Conservation (phyloP, 495 filamentous ascomycete genomes). For the Lepraria neglecta region DNA sequence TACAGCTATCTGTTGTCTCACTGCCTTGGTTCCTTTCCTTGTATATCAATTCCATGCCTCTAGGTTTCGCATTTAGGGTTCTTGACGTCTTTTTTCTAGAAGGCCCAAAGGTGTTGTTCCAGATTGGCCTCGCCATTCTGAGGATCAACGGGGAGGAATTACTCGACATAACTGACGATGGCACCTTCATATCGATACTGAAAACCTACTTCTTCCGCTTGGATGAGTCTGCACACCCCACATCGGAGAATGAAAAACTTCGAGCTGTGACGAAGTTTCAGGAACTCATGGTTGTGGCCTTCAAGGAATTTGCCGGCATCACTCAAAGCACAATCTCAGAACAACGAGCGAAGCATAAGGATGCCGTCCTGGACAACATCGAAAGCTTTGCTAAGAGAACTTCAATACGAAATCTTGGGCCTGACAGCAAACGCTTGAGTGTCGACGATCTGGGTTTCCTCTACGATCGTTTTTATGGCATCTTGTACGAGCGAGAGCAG, state of each 20-base stretch:
- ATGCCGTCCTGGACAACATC: slow-evolving; percentile 84
- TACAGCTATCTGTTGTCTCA: slow-evolving; percentile 97
- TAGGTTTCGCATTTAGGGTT: slow-evolving; percentile 94
- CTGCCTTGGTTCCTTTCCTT: slow-evolving; percentile 96
- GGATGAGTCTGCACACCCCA: slow-evolving; percentile 92
- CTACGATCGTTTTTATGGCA: slow-evolving; percentile 88
- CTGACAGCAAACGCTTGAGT: slow-evolving; percentile 84
- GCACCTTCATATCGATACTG: slow-evolving; percentile 90
- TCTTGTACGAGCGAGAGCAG: slow-evolving; percentile 85
- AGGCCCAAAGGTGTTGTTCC: slow-evolving; percentile 94
- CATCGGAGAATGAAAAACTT: slow-evolving; percentile 86
- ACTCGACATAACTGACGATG: slow-evolving; percentile 91
- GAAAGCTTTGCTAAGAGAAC: slow-evolving; percentile 96
- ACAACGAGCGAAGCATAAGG: slow-evolving; percentile 84
- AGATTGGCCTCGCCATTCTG: slow-evolving; percentile 90
- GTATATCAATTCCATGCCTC: slow-evolving; percentile 98
- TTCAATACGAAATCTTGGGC: slow-evolving; percentile 89
- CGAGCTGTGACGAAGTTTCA: slow-evolving; percentile 92
- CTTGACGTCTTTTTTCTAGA: slow-evolving; percentile 97
- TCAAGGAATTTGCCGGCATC: slow-evolving; percentile 93
- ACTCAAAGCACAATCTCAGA: slow-evolving; percentile 88
- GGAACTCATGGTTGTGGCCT: slow-evolving; percentile 96
- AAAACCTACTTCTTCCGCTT: slow-evolving; percentile 91
- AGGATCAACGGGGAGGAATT: slow-evolving; percentile 97
- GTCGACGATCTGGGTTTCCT: slow-evolving; percentile 78